A percentile compares a stretch with the other conserved stretches of the same genome.
These are phyloP conservation scores for Elsinoe ampelina DNA, from an alignment of 2,329 filamentous ascomycete species.

Conservation along the genomic window DNA sequence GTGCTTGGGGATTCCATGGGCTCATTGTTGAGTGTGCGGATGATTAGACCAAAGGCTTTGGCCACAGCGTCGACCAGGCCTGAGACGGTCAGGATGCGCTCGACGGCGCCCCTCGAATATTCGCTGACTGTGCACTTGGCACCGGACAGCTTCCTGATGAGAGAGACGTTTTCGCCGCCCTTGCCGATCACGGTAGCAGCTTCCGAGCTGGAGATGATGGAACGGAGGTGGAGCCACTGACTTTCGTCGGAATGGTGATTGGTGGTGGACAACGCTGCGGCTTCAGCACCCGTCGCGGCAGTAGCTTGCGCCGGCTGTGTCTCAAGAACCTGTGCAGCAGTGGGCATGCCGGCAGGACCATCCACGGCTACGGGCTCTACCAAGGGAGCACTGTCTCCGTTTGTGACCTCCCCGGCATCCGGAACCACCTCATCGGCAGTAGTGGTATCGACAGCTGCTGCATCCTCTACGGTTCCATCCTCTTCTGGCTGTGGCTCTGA, in stretches of 20 bases:
- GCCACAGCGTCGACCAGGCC: conserved; percentile 92
- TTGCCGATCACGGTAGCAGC: conserved; percentile 98
- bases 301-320: conserved; percentile 52
- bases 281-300: conserved; percentile 43
- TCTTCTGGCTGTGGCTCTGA: conserved; percentile 53
- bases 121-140: conserved; percentile 99
- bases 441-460: conserved; percentile 22
- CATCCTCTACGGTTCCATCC: conserved; percentile 30
- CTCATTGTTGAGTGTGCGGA: conserved; percentile 96
- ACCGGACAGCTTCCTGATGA: conserved; percentile 88
- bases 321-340: conserved; percentile 33
- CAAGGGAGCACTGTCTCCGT: conserved; percentile 49
- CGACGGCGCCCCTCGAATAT: conserved; percentile 91
- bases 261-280: conserved; percentile 28
- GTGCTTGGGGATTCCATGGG: conserved; percentile 79
- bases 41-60: conserved; percentile 97
- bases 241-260: conserved; percentile 68
- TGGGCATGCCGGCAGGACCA: conserved; percentile 44
- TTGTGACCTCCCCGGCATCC: conserved; percentile 23
- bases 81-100: conserved; percentile 95
- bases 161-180: conserved; percentile 95
- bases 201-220: conserved; percentile 94
- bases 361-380: conserved; percentile 62
- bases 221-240: conserved; percentile 91
- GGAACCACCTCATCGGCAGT: conserved; percentile 25